A percentile compares a stretch with the other conserved stretches of the same genome.
Evolutionary conservation across 192 early-diverging fungal genomes (phyloP).

Genomic region (Dissophora globulifera): DNA sequence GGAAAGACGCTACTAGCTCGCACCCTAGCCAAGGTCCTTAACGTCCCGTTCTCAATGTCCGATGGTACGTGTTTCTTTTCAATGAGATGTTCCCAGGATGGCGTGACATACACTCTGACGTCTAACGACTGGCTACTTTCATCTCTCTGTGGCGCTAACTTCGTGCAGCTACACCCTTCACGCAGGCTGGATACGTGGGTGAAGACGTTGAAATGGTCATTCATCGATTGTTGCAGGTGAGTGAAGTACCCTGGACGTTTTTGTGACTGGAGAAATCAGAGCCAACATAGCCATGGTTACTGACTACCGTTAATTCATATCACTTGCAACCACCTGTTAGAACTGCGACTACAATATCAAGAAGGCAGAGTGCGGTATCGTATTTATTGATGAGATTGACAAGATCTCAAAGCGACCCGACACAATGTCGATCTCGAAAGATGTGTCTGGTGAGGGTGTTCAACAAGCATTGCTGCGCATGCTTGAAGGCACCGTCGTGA

Average conservation of each 20-base stretch:
- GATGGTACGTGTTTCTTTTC: slow-evolving; percentile 65
- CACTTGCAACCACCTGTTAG: slow-evolving; percentile 22
- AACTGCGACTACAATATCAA: slow-evolving; percentile 89
- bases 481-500: slow-evolving; percentile 90
- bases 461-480: slow-evolving; percentile 88
- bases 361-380: slow-evolving; percentile 85
- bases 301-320: background rate
- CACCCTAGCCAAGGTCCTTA: slow-evolving; percentile 83
- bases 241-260: background rate
- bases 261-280: background rate
- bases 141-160: too few species aligned
- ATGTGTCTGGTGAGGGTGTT: slow-evolving; percentile 94
- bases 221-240: slow-evolving; percentile 80
- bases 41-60: slow-evolving; percentile 89
- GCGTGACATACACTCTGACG: too few species aligned
- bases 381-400: slow-evolving; percentile 95
- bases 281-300: background rate
- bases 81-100: too few species aligned
- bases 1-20: slow-evolving; percentile 88
- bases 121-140: too few species aligned
- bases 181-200: slow-evolving; percentile 91
- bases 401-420: slow-evolving; percentile 88
- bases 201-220: slow-evolving; percentile 92
- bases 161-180: slow-evolving; percentile 85
- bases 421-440: slow-evolving; percentile 75